Evolutionary conservation across 2,329 filamentous ascomycete genomes (phyloP).

Genomic region (Fusarium aywerte): DNA sequence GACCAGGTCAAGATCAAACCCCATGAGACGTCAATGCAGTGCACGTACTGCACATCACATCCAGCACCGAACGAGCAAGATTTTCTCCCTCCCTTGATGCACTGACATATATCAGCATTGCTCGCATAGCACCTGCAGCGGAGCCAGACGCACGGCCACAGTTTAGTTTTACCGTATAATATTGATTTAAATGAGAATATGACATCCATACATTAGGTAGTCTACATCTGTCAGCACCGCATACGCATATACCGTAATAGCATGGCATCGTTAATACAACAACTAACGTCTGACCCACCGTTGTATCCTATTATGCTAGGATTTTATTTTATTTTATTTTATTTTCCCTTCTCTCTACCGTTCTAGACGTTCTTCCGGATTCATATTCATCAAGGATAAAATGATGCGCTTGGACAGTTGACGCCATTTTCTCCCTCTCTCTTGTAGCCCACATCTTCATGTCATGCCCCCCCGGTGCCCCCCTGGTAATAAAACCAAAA

Average conservation of each 20-base stretch:
- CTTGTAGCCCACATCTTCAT: slow-evolving; percentile 19
- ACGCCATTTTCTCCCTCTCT: slow-evolving; percentile 35
- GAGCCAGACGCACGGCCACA: background rate
- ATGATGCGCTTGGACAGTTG: slow-evolving; percentile 36
- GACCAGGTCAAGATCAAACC: background rate
- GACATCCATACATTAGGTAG: background rate
- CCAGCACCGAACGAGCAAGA: background rate
- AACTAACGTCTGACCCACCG: slow-evolving; percentile 37
- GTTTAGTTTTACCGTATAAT: background rate
- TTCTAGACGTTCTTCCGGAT: slow-evolving; percentile 33
- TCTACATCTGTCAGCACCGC: no score
- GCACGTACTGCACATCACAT: slow-evolving; percentile 5
- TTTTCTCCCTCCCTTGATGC: background rate
- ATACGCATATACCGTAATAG: no score
- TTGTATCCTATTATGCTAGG: background rate
- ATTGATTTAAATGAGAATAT: background rate
- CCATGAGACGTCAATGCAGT: background rate
- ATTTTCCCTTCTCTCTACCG: slow-evolving; percentile 19
- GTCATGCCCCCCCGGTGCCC: slow-evolving; percentile 23
- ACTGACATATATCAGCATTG: background rate
- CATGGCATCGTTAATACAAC: background rate
- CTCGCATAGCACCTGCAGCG: slow-evolving; percentile 1
- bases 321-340: no score
- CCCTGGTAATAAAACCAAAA: slow-evolving; percentile 16
- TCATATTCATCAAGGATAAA: slow-evolving; percentile 31